Conservation (phyloP, 257 asterid genomes). For the Solanum piurae region DNA sequence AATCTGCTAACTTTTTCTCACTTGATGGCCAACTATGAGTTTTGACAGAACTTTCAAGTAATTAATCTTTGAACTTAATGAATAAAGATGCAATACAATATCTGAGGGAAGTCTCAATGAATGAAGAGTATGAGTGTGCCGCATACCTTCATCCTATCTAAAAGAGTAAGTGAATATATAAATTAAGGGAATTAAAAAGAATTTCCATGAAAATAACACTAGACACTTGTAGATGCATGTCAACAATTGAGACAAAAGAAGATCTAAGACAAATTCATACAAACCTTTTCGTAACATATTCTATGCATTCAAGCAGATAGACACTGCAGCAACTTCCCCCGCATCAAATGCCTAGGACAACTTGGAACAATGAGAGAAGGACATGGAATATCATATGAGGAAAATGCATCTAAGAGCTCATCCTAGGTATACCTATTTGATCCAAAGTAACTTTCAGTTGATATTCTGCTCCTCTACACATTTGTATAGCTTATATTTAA, state of each 20-base stretch:
- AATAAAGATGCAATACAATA: neutral
- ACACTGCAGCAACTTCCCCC: neutral
- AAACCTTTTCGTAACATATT: neutral
- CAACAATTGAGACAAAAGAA: neutral
- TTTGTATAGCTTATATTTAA: neutral
- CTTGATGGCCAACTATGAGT: neutral
- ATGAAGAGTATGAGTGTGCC: neutral
- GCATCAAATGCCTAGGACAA: neutral
- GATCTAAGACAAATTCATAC: neutral
- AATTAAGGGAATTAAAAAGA: neutral
- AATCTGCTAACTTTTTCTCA: neutral
- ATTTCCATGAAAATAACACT: neutral
- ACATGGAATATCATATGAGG: neutral
- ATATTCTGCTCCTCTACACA: neutral
- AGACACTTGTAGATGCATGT: neutral
- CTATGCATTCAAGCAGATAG: neutral
- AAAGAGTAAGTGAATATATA: neutral
- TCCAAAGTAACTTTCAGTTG: neutral
- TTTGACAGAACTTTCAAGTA: neutral
- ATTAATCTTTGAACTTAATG: neutral
- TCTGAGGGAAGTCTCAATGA: neutral
- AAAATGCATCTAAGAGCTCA: neutral
- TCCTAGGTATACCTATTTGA: neutral
- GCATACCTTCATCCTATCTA: neutral
- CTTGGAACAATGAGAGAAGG: neutral